Evolutionary conservation across 495 filamentous ascomycete species (phyloP).

Genomic region (Penicillium coffeae): DNA sequence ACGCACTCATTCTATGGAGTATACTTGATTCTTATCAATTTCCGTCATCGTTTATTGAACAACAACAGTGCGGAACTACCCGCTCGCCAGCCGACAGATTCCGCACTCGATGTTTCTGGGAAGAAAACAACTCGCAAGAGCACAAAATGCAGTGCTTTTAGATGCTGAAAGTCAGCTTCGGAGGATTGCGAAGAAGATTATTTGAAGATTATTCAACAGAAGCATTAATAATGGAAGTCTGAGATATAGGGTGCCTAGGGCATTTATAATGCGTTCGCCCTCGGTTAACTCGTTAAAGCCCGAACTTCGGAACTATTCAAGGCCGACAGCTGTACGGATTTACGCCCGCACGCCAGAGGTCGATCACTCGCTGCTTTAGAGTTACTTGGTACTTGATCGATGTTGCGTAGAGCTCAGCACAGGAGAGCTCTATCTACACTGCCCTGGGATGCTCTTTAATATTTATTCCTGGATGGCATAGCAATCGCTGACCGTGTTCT

Average conservation of each 20-base stretch:
- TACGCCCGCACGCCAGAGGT: not conserved
- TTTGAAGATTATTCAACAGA: not conserved
- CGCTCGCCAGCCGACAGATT: not conserved
- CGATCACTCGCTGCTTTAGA: not conserved
- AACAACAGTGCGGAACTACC: not conserved
- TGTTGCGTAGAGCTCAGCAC: not conserved
- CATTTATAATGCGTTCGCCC: not conserved
- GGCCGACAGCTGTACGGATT: not conserved
- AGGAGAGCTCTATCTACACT: too few relatives aligned
- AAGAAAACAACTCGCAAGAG: too few relatives aligned
- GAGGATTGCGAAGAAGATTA: not conserved
- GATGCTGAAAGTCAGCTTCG: not conserved
- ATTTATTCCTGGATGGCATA: too few relatives aligned
- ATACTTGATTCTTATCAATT: too few relatives aligned
- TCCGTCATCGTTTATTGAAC: too few relatives aligned
- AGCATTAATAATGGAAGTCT: not conserved
- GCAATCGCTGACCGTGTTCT: too few relatives aligned
- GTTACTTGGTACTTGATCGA: not conserved
- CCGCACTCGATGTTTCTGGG: not conserved
- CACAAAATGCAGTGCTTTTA: too few relatives aligned
- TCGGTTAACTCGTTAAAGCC: not conserved
- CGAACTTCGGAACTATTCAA: not conserved
- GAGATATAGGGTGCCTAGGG: not conserved
- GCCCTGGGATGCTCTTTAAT: too few relatives aligned
- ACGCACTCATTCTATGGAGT: too few relatives aligned